phyloP scores from a whole-genome alignment of 2,329 filamentous ascomycete genomes.

The Stachybotrys echinatus region DNA sequence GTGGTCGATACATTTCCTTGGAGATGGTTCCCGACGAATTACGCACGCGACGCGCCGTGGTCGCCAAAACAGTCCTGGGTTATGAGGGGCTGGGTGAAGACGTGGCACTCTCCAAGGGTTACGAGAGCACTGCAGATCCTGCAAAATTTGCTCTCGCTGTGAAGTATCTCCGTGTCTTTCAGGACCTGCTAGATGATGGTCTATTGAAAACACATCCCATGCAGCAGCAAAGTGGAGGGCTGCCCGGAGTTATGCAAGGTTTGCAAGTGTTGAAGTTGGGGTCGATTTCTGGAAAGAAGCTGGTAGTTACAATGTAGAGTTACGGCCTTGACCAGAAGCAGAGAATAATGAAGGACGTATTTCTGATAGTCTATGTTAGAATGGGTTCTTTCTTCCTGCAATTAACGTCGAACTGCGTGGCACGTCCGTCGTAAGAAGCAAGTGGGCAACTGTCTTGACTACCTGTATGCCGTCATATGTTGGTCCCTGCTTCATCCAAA shows the following conservation, averaged over 20 bases:
- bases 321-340: too few species aligned
- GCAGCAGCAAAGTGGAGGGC: background rate
- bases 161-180: background rate
- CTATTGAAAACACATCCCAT: background rate
- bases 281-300: background rate
- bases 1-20: constrained; percentile 6
- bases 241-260: background rate
- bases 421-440: too few species aligned
- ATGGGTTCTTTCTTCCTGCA: too few species aligned
- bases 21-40: background rate
- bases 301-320: background rate
- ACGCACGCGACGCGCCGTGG: background rate
- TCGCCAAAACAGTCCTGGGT: background rate
- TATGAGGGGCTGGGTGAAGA: too few species aligned
- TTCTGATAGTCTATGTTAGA: too few species aligned
- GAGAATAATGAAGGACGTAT: too few species aligned
- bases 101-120: too few species aligned
- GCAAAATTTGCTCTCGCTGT: background rate
- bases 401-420: too few species aligned
- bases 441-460: too few species aligned
- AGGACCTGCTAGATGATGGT: background rate
- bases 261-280: background rate
- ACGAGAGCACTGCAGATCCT: background rate
- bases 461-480: too few species aligned
- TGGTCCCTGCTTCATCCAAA: too few species aligned